Evolutionary conservation across 768 basidiomycete species (phyloP), one percentile per base, ranked within the genome.

Genomic region (Naganishia friedmannii): DNA sequence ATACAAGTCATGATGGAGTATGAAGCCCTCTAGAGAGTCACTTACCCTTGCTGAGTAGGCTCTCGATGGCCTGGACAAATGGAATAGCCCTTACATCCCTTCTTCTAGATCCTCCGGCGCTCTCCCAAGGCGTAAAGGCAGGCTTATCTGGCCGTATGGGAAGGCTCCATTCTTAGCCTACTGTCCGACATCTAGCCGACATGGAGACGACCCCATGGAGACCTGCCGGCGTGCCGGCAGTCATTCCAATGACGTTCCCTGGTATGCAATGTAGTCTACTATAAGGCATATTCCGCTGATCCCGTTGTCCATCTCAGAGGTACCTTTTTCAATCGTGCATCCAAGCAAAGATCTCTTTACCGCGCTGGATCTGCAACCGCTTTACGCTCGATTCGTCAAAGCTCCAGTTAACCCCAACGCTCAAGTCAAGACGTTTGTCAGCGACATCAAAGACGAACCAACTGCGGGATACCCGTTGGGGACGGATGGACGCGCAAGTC

Each of bases 261-360:
- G 53, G 65, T 66, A 66, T 34, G 63, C 23, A 19, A 9, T 19
- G 10, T 28, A n/a, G 28, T 29, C n/a, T 23, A 13, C 4, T 13
- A 32, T 3, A 31, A 17, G 8, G 26, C 13, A 13, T 39, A 53
- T 23, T 28, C 10, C 29, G 37, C 51, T 66, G 28, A 32, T 32
- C 58, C n/a, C 34, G 5, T 26, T 31, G 17, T 34, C 58, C 37
- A 34, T 10, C 26, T n/a, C 26, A 66, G 65, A 54, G 34, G n/a
- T 66, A 31, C 48, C 46, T 19, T 28, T 28, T 5, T 54, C 65
- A 6, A 28, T 54, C 21, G 34, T 66, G 5, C 65, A 54, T 53
- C 65, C 53, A 53, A 37, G 32, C 65, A 51, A 66, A 34, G 65
- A 66, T 45, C 65, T 66, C 1, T 66, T 66, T n/a, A 53, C 65